Evolutionary conservation across 1,284 basidiomycete species (phyloP), one percentile per base, ranked within the genome.

Genomic region (Vanrija sp.): DNA sequence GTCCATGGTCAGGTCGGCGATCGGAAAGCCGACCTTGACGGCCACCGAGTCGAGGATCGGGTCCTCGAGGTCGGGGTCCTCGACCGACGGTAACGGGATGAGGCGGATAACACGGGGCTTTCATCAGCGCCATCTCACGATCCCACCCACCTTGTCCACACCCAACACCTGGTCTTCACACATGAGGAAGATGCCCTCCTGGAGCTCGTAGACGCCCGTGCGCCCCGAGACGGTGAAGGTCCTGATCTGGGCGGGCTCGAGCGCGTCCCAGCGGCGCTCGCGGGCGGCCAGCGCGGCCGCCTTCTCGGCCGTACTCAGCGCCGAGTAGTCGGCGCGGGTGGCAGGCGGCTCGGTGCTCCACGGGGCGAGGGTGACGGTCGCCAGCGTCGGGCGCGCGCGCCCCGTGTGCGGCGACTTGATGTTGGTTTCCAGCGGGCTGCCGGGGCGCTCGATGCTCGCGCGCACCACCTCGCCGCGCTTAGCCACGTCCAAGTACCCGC

Each of bases 1-100:
- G 45, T 76, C 74, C 69, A 76, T 72, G 12, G 74, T 76, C 37
- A 76, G 51, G 53, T 76, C 74, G 2, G 73, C 69, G n/a, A 75
- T 71, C 12, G 63, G 46, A 48, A 73, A 71, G 18, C 52, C 41
- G 5, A 72, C 50, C 46, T 49, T 20, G 18, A 49, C 43, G 4
- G 62, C 54, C 31, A 63, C 62, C 16, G 53, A 60, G 10, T 62
- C 60, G 3, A 61, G 3, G 15, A 56, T 52, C 19, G 69, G 64
- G 23, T 63, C 51, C 24, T 68, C 57, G 19, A 69, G 49, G 48
- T 66, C 62, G 10, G 66, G 68, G 56, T 73, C 69, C 2, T 61
- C 53, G 5, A 59, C 56, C 3, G 67, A 69, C 14, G 74, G 72
- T 2, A 76, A 56, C 5, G 72, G 69, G 23, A 74, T 64, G 10